Percentiles rank a stretch among this genome's conserved stretches.
These are phyloP conservation scores for Suillus cothurnatus DNA, from an alignment of 768 basidiomycete species.

Conservation along the genomic window DNA sequence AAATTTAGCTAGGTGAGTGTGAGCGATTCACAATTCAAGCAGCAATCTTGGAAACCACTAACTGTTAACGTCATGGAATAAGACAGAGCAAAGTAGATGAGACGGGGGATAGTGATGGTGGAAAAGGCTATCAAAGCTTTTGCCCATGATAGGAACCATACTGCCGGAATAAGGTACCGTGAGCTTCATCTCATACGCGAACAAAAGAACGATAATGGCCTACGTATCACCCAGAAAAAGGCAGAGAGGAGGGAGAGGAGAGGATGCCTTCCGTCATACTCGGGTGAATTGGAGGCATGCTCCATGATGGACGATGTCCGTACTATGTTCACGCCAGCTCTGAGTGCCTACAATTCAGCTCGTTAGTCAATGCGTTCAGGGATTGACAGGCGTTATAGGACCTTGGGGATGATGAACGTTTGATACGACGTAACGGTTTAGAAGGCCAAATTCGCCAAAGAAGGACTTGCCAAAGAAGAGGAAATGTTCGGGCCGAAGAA, in stretches of 20 bases:
- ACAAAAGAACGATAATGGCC: slow-evolving; percentile 34
- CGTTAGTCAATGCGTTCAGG: not conserved
- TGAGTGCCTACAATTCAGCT: not conserved
- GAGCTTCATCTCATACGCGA: slow-evolving; percentile 13
- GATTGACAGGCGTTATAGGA: not conserved
- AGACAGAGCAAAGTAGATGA: slow-evolving; percentile 76
- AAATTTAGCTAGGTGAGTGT: slow-evolving; percentile 72
- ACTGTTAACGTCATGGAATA: slow-evolving; percentile 92
- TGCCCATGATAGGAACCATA: slow-evolving; percentile 82
- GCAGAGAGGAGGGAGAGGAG: slow-evolving; percentile 77
- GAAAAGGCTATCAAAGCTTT: slow-evolving; percentile 74
- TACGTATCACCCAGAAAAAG: slow-evolving; percentile 83
- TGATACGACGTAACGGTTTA: slow-evolving; percentile 1
- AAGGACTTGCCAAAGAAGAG: not conserved
- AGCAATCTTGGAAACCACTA: slow-evolving; percentile 24
- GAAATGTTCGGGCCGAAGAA: not conserved
- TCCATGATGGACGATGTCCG: slow-evolving; percentile 26
- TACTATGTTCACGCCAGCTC: not conserved
- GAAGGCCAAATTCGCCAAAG: slow-evolving; percentile 11
- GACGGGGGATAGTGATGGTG: slow-evolving; percentile 81
- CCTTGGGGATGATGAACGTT: slow-evolving; percentile 7
- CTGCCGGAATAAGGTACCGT: slow-evolving; percentile 37
- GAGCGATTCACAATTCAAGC: slow-evolving; percentile 8
- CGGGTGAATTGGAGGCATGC: slow-evolving; percentile 15
- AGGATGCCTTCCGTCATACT: slow-evolving; percentile 57